Evolutionary conservation across 2,329 filamentous ascomycete species (phyloP).

Genomic region (Sporothrix brasiliensis): DNA sequence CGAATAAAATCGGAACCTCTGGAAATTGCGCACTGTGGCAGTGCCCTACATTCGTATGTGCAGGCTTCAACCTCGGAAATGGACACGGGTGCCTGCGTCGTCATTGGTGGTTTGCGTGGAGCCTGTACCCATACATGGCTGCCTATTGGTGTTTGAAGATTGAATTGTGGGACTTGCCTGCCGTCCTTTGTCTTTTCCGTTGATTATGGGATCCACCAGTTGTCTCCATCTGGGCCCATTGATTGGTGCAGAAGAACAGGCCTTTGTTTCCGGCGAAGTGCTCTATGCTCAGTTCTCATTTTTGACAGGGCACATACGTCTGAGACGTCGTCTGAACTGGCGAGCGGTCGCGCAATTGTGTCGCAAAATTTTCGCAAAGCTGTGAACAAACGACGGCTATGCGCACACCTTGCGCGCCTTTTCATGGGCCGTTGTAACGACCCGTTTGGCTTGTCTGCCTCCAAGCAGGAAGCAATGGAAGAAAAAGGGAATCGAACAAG

Average conservation of each 20-base stretch:
- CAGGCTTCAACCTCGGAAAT: slow-evolving; percentile 21
- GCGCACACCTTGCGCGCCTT: background rate
- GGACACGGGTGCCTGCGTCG: background rate
- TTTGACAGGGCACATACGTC: background rate
- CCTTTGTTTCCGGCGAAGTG: too few relatives aligned
- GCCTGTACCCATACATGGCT: background rate
- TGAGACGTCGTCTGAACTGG: background rate
- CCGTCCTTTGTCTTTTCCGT: slow-evolving; percentile 19
- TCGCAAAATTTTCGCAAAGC: background rate
- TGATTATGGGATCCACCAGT: background rate
- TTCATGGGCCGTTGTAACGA: background rate
- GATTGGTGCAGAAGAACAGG: background rate
- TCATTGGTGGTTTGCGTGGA: slow-evolving; percentile 6
- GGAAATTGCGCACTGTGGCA: slow-evolving; percentile 29
- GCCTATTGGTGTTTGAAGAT: slow-evolving; percentile 4
- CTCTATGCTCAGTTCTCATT: background rate
- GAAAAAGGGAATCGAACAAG: background rate
- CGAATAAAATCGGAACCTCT: background rate
- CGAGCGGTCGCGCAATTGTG: background rate
- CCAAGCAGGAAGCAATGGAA: background rate
- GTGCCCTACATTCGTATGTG: slow-evolving; percentile 22
- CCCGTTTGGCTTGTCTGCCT: slow-evolving; percentile 3
- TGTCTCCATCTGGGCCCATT: background rate
- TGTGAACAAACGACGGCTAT: slow-evolving; percentile 2
- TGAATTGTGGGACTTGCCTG: background rate